Evolutionary conservation across 129 eudicot species (phyloP).

Genomic region (Logfia minima): DNA sequence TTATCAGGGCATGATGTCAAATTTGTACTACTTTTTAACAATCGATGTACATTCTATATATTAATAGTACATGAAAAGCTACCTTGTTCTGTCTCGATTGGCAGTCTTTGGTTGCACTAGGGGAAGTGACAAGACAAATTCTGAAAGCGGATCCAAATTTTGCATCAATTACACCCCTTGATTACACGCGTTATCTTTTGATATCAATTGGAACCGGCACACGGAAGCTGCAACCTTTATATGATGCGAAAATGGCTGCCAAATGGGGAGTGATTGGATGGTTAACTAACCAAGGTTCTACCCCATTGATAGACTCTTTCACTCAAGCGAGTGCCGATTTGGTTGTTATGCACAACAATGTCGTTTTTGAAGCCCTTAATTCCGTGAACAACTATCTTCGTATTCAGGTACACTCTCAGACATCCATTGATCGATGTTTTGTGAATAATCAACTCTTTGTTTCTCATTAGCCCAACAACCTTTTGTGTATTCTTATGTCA

Average conservation of each 20-base stretch:
- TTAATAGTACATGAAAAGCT: too few relatives aligned
- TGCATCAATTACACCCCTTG: constrained; percentile 36
- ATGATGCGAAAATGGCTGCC: constrained; percentile 46
- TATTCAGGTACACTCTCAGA: constrained; percentile 45
- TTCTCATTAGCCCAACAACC: too few relatives aligned
- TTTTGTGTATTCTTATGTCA: too few relatives aligned
- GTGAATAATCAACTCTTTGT: too few relatives aligned
- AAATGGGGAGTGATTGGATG: constrained; percentile 64
- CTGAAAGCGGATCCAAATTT: constrained; percentile 41
- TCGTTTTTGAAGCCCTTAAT: constrained; percentile 42
- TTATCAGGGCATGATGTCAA: too few relatives aligned
- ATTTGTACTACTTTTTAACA: too few relatives aligned
- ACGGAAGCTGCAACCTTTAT: constrained; percentile 37
- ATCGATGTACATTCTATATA: too few relatives aligned
- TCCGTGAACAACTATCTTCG: constrained; percentile 45
- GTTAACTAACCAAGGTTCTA: constrained; percentile 43
- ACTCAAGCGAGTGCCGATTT: constrained; percentile 50
- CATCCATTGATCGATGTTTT: too few relatives aligned
- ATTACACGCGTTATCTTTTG: constrained; percentile 37
- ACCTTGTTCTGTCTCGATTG: not conserved
- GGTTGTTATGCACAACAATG: constrained; percentile 51
- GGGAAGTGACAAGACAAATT: constrained; percentile 54
- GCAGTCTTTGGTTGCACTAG: constrained; percentile 62
- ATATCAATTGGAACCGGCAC: constrained; percentile 65
- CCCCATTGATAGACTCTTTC: constrained; percentile 51